Evolutionary conservation across 2,329 filamentous ascomycete species (phyloP).

Genomic region (Fusarium sp.): DNA sequence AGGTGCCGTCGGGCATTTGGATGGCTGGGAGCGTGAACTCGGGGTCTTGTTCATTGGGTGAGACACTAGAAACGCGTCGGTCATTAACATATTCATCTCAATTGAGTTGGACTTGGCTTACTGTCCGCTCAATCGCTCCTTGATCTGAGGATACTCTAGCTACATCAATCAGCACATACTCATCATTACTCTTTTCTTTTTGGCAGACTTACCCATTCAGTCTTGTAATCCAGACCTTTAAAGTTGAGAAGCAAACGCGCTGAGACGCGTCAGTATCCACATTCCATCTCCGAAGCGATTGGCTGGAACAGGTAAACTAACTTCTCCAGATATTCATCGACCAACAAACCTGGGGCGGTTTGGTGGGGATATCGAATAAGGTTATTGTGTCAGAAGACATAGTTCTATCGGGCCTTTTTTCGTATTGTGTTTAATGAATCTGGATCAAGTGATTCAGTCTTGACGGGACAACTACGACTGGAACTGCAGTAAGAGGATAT

Average conservation of each 20-base stretch:
- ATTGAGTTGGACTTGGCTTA: neutral
- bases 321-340: slow-evolving; percentile 41
- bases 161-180: no score
- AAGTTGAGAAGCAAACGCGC: slow-evolving; percentile 36
- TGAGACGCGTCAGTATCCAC: neutral
- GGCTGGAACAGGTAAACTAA: neutral
- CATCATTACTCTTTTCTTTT: fast-evolving
- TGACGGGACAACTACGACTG: neutral
- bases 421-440: neutral
- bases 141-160: slow-evolving; percentile 35
- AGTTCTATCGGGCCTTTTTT: neutral
- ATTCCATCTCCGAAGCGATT: neutral
- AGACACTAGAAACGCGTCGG: neutral
- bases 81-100: neutral
- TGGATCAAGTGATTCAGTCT: neutral
- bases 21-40: slow-evolving; percentile 59
- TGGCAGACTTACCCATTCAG: slow-evolving; percentile 17
- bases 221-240: slow-evolving; percentile 28
- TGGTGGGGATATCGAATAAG: slow-evolving; percentile 32
- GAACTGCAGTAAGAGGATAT: neutral
- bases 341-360: slow-evolving; percentile 29
- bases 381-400: slow-evolving; percentile 17
- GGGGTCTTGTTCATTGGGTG: slow-evolving; percentile 7
- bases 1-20: slow-evolving; percentile 64
- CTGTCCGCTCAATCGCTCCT: slow-evolving; percentile 17